Evolutionary conservation across 768 basidiomycete species (phyloP).

Genomic region (Xanthoconium purpureum): DNA sequence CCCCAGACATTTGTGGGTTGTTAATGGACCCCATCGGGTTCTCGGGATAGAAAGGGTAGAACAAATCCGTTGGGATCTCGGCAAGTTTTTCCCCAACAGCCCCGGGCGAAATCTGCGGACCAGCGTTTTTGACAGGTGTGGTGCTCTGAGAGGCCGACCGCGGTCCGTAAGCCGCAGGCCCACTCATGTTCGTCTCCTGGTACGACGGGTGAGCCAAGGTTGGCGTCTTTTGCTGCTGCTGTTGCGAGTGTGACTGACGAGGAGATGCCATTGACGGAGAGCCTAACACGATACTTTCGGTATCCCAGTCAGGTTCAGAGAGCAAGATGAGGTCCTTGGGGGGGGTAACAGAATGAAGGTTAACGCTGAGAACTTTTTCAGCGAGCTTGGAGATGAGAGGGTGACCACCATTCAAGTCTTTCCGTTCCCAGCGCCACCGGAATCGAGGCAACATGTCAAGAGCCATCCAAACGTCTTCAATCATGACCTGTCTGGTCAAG

Average conservation of each 20-base stretch:
- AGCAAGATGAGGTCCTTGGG: slow-evolving; percentile 41
- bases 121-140: slow-evolving; percentile 27
- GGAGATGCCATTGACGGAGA: slow-evolving; percentile 27
- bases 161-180: slow-evolving; percentile 27
- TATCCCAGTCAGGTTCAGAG: slow-evolving; percentile 46
- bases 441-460: slow-evolving; percentile 86
- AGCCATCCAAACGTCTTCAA: slow-evolving; percentile 84
- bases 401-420: slow-evolving; percentile 74
- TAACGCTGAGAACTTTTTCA: slow-evolving; percentile 73
- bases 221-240: slow-evolving; percentile 35
- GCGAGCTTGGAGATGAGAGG: slow-evolving; percentile 83
- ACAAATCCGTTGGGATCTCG: slow-evolving; percentile 65
- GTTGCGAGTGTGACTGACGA: slow-evolving; percentile 26
- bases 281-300: slow-evolving; percentile 32
- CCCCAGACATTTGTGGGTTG: slow-evolving; percentile 16
- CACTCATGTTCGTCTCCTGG: slow-evolving; percentile 26
- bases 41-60: slow-evolving; percentile 80
- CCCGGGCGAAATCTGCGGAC: slow-evolving; percentile 20
- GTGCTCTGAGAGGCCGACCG: slow-evolving; percentile 27
- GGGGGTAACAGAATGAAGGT: slow-evolving; percentile 54
- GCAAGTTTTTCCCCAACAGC: slow-evolving; percentile 42
- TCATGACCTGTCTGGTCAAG: slow-evolving; percentile 58
- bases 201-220: slow-evolving; percentile 34
- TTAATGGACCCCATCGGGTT: slow-evolving; percentile 30
- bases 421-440: slow-evolving; percentile 91